Conservation (phyloP, 768 basidiomycete species). For the Piloderma croceum region DNA sequence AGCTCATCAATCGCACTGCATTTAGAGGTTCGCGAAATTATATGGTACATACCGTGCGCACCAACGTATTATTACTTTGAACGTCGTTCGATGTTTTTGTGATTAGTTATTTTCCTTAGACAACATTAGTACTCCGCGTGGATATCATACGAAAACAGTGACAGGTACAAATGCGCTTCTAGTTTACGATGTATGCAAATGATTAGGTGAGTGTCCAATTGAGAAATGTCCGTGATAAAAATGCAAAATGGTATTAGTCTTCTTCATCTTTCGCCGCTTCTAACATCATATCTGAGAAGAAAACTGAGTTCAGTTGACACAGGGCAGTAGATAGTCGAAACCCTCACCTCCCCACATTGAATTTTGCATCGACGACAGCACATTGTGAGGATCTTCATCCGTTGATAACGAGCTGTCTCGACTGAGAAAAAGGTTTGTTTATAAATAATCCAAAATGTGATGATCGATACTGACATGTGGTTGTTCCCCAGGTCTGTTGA, state of each 20-base stretch:
- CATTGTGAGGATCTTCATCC: slow-evolving; percentile 14
- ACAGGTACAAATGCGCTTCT: no score
- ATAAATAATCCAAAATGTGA: neutral
- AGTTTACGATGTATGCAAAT: slow-evolving; percentile 10
- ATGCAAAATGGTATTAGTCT: slow-evolving; percentile 10
- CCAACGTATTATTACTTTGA: no score
- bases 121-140: no score
- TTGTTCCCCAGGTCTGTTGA: slow-evolving; percentile 45
- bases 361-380: slow-evolving; percentile 12
- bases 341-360: slow-evolving; percentile 35
- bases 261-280: slow-evolving; percentile 43
- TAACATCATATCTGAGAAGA: slow-evolving; percentile 34
- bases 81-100: no score
- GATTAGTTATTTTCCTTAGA: no score
- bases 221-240: slow-evolving; percentile 1
- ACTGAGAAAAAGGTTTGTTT: slow-evolving; percentile 3
- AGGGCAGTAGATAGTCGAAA: neutral
- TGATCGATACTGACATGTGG: slow-evolving; percentile 39
- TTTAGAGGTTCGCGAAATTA: no score
- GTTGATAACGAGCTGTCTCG: slow-evolving; percentile 10
- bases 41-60: no score
- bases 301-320: neutral
- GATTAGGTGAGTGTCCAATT: slow-evolving; percentile 8
- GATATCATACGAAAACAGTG: no score
- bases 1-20: no score